Evolutionary conservation across 1,284 basidiomycete species (phyloP), one percentile per base, ranked within the genome.

Genomic region (Porphyrellus sp.): DNA sequence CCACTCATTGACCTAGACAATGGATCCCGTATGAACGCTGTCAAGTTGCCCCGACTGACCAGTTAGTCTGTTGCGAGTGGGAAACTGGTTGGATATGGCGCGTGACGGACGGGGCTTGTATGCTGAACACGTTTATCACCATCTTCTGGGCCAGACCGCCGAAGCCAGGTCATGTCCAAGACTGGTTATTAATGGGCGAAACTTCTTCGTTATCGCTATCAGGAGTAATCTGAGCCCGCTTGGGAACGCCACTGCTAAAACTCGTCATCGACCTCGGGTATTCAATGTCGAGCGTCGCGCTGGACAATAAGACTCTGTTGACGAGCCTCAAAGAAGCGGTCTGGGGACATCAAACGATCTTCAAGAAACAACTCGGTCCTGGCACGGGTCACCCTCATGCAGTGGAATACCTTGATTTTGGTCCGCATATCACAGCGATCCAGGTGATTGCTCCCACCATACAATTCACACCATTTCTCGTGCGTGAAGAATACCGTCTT

Each of bases 341-440:
- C 47, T 44, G 46, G 46, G 46, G 34, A 11, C 30, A 51, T 30
- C 18, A 35, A n/a, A 35, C 35, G 8, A 34, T 51, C 41, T 51
- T 51, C 27, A 45, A 50, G 23, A 31, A 15, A 1, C n/a, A 27
- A 12, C 23, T 27, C 11, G 28, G 25, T 38, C 18, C 31, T 37
- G 31, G 38, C 13, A 30, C 20, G 2, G 27, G 6, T 4, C 20
- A 39, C 7, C 18, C 33, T 16, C 30, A 23, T 6, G 4, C 20
- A 16, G 13, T 27, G 15, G 28, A 50, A 9, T 44, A 44, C 6
- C 51, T 53, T 12, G 48, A 53, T 18, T 53, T 50, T 15, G 24
- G 37, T 41, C 20, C 33, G 1, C 16, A 44, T 30, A 12, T 40
- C 20, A 45, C 20, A 9, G 41, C 37, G 25, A 40, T 53, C 20